A percentile compares a stretch with the other conserved stretches of the same genome.
Evolutionary conservation across 2,329 filamentous ascomycete genomes (phyloP).

Genomic region (Venturia asperata): DNA sequence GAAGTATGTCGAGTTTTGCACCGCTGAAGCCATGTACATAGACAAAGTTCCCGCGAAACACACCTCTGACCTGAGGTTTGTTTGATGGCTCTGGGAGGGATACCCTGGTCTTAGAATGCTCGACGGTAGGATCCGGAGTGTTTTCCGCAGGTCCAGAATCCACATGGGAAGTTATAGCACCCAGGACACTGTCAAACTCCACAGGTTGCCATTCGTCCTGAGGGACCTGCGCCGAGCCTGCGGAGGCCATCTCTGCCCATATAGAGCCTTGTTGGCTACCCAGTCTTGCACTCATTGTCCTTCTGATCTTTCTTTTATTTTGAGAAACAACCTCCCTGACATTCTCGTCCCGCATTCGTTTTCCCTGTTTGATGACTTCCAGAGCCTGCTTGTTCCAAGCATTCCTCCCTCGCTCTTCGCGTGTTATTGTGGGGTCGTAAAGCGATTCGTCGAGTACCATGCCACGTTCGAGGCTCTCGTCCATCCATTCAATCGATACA

Average conservation of each 20-base stretch:
- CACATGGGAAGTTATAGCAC: neutral
- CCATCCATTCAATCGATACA: slow-evolving; percentile 78
- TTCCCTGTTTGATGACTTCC: neutral
- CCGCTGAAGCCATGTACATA: slow-evolving; percentile 53
- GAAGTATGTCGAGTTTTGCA: slow-evolving; percentile 41
- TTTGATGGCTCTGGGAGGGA: neutral
- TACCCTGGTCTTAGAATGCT: neutral
- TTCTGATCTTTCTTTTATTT: slow-evolving; percentile 72
- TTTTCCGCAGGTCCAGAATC: neutral
- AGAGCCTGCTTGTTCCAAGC: slow-evolving; percentile 22
- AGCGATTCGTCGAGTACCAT: slow-evolving; percentile 85
- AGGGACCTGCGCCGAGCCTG: slow-evolving; percentile 22
- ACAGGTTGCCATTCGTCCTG: slow-evolving; percentile 25
- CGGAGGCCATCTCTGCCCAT: slow-evolving; percentile 81
- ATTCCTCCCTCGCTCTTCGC: slow-evolving; percentile 39
- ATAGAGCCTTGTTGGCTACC: slow-evolving; percentile 71
- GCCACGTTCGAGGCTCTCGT: slow-evolving; percentile 72
- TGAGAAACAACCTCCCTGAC: slow-evolving; percentile 40
- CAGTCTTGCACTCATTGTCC: slow-evolving; percentile 78
- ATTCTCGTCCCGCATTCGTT: slow-evolving; percentile 25
- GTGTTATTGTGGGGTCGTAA: slow-evolving; percentile 58
- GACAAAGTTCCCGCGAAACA: slow-evolving; percentile 28
- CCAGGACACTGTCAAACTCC: slow-evolving; percentile 20
- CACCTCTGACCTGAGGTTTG: neutral
- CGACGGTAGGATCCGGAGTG: neutral